phyloP scores from a whole-genome alignment of 2,329 filamentous ascomycete genomes.

The Pseudofabraea citricarpa region DNA sequence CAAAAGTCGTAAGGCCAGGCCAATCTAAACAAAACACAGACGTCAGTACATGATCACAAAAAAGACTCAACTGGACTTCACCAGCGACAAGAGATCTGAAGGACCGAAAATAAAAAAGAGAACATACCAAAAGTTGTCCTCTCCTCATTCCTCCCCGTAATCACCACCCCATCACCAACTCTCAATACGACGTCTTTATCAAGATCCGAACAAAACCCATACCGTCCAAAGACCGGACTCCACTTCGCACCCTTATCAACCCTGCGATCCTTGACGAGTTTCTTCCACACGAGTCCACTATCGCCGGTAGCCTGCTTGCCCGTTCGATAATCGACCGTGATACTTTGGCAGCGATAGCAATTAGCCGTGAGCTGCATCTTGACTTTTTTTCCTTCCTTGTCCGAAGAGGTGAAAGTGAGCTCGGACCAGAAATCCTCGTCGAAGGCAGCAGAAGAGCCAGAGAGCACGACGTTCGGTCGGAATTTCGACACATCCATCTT shows the following conservation, averaged over 20 bases:
- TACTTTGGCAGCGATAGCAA: slow-evolving; percentile 62
- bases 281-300: slow-evolving; percentile 60
- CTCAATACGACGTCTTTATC: slow-evolving; percentile 29
- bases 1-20: not conserved
- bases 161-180: slow-evolving; percentile 42
- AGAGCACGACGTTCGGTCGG: slow-evolving; percentile 67
- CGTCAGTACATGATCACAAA: not conserved
- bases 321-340: slow-evolving; percentile 68
- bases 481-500: slow-evolving; percentile 64
- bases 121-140: slow-evolving; percentile 44
- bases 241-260: slow-evolving; percentile 66
- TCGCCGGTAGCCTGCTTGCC: slow-evolving; percentile 54
- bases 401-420: slow-evolving; percentile 35
- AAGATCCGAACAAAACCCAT: slow-evolving; percentile 51
- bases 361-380: slow-evolving; percentile 61
- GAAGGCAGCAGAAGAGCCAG: slow-evolving; percentile 49
- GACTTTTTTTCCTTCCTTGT: slow-evolving; percentile 9
- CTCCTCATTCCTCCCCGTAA: slow-evolving; percentile 37
- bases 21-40: not conserved
- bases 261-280: slow-evolving; percentile 63
- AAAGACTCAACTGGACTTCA: too few relatives aligned
- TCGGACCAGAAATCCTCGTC: slow-evolving; percentile 72
- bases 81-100: too few relatives aligned
- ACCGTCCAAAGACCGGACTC: slow-evolving; percentile 68
- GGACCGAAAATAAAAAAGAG: not conserved